Percentiles rank a stretch among this genome's conserved stretches.
These are phyloP conservation scores for Coniochaeta hoffmannii DNA, from an alignment of 2,329 filamentous ascomycete species.

Conservation along the genomic window DNA sequence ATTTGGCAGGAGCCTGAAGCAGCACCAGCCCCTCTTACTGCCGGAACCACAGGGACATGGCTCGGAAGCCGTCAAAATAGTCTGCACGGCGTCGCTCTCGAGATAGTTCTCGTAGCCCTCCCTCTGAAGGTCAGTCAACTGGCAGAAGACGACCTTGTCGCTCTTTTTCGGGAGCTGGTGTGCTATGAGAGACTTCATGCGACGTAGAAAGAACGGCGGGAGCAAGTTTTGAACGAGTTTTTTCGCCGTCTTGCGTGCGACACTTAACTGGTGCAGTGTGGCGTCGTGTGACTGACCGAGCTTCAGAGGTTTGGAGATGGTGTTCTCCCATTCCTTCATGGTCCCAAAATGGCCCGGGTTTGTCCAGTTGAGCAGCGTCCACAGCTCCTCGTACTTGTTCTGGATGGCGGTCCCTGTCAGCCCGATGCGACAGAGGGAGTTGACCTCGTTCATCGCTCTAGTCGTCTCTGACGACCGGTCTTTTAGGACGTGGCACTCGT, in stretches of 20 bases:
- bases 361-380: slow-evolving; percentile 94
- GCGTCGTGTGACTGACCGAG: slow-evolving; percentile 91
- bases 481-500: slow-evolving; percentile 90
- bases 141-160: slow-evolving; percentile 91
- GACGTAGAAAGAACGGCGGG: slow-evolving; percentile 81
- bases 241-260: slow-evolving; percentile 72
- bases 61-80: slow-evolving; percentile 61
- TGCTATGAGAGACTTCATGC: slow-evolving; percentile 89
- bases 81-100: slow-evolving; percentile 60
- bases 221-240: slow-evolving; percentile 82
- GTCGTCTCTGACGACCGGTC: slow-evolving; percentile 70
- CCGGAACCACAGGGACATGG: slow-evolving; percentile 62
- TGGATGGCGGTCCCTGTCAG: slow-evolving; percentile 95
- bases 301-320: slow-evolving; percentile 72
- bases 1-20: slow-evolving; percentile 50
- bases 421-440: slow-evolving; percentile 85
- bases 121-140: slow-evolving; percentile 72
- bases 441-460: slow-evolving; percentile 81
- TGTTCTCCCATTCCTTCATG: slow-evolving; percentile 67
- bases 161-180: slow-evolving; percentile 91
- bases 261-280: slow-evolving; percentile 72
- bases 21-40: slow-evolving; percentile 77
- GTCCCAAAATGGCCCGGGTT: slow-evolving; percentile 68
- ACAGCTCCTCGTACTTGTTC: slow-evolving; percentile 95
- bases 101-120: slow-evolving; percentile 79